These are phyloP conservation scores for Carex arenaria DNA, from an alignment of 202 grass and related monocot genomes.

Conservation along the genomic window DNA sequence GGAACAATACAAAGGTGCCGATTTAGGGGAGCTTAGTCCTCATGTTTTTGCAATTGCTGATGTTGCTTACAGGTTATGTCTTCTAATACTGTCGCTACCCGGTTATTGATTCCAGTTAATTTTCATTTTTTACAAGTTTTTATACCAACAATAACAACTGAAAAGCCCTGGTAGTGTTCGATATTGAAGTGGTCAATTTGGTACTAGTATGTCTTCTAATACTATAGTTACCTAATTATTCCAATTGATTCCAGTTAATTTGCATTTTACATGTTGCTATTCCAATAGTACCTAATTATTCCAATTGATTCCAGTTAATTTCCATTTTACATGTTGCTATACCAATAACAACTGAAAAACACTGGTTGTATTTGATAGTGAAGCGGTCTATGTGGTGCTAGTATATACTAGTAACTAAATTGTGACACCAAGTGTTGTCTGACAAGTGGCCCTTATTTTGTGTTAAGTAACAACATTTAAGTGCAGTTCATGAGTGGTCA, in stretches of 20 bases:
- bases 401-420: constrained; percentile 2
- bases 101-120: background rate
- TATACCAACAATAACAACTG: background rate
- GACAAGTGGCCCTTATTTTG: background rate
- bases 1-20: constrained; percentile 98
- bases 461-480: background rate
- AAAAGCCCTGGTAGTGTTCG: background rate
- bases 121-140: constrained; percentile 1
- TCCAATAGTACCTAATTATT: background rate
- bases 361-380: background rate
- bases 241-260: background rate
- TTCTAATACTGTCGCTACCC: constrained; percentile 4
- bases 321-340: background rate
- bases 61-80: constrained; percentile 90
- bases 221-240: background rate
- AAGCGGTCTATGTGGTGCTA: background rate
- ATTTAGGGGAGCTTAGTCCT: constrained; percentile 94
- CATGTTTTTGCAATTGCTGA: constrained; percentile 98
- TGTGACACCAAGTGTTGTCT: constrained; percentile 4
- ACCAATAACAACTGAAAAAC: background rate
- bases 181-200: background rate
- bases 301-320: background rate
- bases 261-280: background rate
- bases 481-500: background rate
- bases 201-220: constrained; percentile 21